phyloP scores from a whole-genome alignment of 352 stramenopile genomes.

The Plasmopara muralis region DNA sequence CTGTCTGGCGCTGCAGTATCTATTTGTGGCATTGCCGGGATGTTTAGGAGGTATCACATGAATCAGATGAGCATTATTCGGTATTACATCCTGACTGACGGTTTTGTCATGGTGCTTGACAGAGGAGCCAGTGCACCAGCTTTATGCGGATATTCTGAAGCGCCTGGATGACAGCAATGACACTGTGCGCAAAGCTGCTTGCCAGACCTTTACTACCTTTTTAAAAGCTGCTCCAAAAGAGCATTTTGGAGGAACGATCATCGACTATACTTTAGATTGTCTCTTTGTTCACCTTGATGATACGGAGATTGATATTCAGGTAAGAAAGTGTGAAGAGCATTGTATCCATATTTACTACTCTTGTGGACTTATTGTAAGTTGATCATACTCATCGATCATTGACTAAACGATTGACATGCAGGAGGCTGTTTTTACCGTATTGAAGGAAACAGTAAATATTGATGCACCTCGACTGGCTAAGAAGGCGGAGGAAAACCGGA shows the following conservation, averaged over 20 bases:
- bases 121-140: conserved; percentile 87
- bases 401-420: conserved; percentile 10
- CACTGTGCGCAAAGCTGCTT: conserved; percentile 80
- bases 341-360: conserved; percentile 1
- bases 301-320: conserved; percentile 79
- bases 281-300: conserved; percentile 90
- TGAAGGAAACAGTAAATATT: conserved; percentile 58
- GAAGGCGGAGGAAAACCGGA: conserved; percentile 71
- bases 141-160: conserved; percentile 91
- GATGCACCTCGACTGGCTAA: conserved; percentile 52
- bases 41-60: conserved; percentile 52
- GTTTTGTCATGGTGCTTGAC: conserved; percentile 7
- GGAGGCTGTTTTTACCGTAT: conserved; percentile 61
- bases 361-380: conserved; percentile 1
- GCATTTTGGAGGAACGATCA: conserved; percentile 85
- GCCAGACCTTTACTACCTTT: conserved; percentile 84
- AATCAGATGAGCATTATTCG: background rate
- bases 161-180: conserved; percentile 90
- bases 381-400: background rate
- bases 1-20: conserved; percentile 82
- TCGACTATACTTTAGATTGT: conserved; percentile 87
- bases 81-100: background rate
- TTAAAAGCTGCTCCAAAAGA: conserved; percentile 74
- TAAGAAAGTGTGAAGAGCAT: conserved; percentile 9
- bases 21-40: conserved; percentile 75